These are phyloP conservation scores for Pochonia chlamydosporia DNA, from an alignment of 2,329 filamentous ascomycete genomes.

Conservation along the genomic window DNA sequence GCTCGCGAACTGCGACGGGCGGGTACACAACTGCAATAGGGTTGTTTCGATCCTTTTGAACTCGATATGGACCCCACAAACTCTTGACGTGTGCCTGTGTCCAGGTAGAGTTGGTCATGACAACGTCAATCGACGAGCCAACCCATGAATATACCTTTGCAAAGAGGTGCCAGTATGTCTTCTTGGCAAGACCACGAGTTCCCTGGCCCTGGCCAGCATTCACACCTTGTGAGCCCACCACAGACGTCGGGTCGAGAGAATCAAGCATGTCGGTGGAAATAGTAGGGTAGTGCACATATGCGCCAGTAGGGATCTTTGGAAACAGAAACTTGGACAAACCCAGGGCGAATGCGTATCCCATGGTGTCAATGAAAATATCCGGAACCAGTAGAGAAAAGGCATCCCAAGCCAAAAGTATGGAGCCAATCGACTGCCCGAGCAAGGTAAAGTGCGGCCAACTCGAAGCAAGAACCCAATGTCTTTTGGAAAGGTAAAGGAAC, in stretches of 20 bases:
- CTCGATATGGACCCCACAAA: slow-evolving; percentile 65
- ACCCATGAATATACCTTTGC: slow-evolving; percentile 76
- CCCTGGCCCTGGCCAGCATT: slow-evolving; percentile 81
- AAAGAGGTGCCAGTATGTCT: slow-evolving; percentile 80
- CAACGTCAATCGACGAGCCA: slow-evolving; percentile 79
- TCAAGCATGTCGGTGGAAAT: slow-evolving; percentile 97
- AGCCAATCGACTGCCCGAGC: slow-evolving; percentile 88
- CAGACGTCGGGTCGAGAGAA: slow-evolving; percentile 61
- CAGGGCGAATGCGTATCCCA: slow-evolving; percentile 93
- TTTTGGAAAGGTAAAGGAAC: slow-evolving; percentile 86
- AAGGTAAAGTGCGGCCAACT: slow-evolving; percentile 92
- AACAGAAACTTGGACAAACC: slow-evolving; percentile 81
- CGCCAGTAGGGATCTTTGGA: slow-evolving; percentile 71
- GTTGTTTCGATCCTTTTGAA: slow-evolving; percentile 35
- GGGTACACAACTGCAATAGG: slow-evolving; percentile 79
- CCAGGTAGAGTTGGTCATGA: slow-evolving; percentile 98
- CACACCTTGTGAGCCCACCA: slow-evolving; percentile 60
- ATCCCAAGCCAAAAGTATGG: slow-evolving; percentile 81
- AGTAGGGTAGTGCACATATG: slow-evolving; percentile 96
- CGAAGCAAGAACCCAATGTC: slow-evolving; percentile 77
- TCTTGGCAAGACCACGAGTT: slow-evolving; percentile 64
- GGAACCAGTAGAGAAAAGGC: slow-evolving; percentile 88
- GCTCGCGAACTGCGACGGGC: slow-evolving; percentile 81
- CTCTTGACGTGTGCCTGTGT: slow-evolving; percentile 76
- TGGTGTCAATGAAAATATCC: slow-evolving; percentile 93